Percentiles rank a stretch among this genome's conserved stretches.
phyloP scores from a whole-genome alignment of 129 eudicot genomes.

The Centrapalus pauciflorus region DNA sequence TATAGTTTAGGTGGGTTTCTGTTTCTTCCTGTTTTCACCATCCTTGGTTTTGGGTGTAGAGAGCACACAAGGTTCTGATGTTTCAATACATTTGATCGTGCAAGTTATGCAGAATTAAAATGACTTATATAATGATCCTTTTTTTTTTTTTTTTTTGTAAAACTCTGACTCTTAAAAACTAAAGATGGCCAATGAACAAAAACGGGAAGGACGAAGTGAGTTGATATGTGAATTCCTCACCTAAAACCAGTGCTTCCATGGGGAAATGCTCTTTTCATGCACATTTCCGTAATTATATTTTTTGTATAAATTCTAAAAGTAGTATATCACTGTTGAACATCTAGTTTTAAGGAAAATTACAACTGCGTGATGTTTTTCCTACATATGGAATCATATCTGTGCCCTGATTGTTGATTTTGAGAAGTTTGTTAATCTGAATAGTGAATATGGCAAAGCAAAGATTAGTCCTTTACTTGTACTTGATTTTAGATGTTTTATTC shows the following conservation, averaged over 20 bases:
- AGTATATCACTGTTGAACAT: not conserved
- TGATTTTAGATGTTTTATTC: not conserved
- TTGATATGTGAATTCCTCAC: not conserved
- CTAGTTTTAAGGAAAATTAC: not conserved
- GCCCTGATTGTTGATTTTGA: not conserved
- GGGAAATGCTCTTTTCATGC: not conserved
- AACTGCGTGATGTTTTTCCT: not conserved
- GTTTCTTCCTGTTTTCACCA: not conserved
- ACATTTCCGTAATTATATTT: not conserved
- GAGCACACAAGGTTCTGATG: constrained; percentile 8
- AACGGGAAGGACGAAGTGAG: not conserved
- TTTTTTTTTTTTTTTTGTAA: not conserved
- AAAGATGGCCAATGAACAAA: not conserved
- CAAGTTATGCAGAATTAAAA: not conserved
- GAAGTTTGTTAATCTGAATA: not conserved
- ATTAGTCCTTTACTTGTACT: not conserved
- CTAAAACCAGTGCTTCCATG: not conserved
- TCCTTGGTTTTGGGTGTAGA: constrained; percentile 3
- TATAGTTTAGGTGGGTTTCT: not conserved
- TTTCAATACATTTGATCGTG: not conserved
- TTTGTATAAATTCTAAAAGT: not conserved
- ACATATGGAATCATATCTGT: not conserved
- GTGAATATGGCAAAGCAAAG: not conserved
- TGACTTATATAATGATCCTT: not conserved
- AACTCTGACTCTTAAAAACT: not conserved